phyloP scores from a whole-genome alignment of 805 yeast genomes.

The Schizosaccharomyces cryophilus region DNA sequence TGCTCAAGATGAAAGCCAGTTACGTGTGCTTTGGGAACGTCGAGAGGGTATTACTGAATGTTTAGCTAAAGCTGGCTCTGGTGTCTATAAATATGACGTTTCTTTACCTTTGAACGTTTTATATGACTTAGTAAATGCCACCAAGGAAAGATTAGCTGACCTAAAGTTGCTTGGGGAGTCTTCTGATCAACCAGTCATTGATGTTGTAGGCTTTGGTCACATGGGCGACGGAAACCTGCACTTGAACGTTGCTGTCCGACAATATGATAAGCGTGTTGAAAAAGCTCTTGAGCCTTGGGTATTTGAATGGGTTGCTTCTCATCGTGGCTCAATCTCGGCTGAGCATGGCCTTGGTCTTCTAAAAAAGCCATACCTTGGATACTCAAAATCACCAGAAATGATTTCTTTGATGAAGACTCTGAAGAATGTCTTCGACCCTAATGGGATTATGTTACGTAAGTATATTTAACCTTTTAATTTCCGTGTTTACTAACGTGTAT shows the following conservation, averaged over 20 bases:
- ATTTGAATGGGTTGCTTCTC: constrained; percentile 54
- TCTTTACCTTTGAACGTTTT: constrained; percentile 64
- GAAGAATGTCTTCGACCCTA: constrained; percentile 71
- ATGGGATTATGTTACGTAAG: constrained; percentile 44
- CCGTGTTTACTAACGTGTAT: not conserved
- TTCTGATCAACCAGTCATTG: constrained; percentile 42
- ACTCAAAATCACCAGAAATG: constrained; percentile 53
- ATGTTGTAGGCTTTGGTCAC: constrained; percentile 92
- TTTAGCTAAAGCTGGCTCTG: constrained; percentile 47
- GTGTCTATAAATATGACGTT: constrained; percentile 92
- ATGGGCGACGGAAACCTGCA: constrained; percentile 94
- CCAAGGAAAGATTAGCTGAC: constrained; percentile 32
- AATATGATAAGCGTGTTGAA: constrained; percentile 59
- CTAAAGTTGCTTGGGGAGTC: constrained; percentile 30
- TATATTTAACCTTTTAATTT: constrained; percentile 25
- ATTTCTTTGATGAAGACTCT: constrained; percentile 51
- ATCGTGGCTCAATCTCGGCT: constrained; percentile 77
- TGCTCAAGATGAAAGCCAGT: constrained; percentile 83
- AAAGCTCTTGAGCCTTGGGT: constrained; percentile 74
- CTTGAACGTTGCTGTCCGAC: constrained; percentile 72
- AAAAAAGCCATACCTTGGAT: constrained; percentile 70
- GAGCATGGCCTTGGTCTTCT: constrained; percentile 97
- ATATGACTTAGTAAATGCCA: constrained; percentile 61
- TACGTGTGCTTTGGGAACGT: constrained; percentile 75
- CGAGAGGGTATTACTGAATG: constrained; percentile 88